A percentile compares a stretch with the other conserved stretches of the same genome.
Evolutionary conservation across 2,329 filamentous ascomycete genomes (phyloP).

Genomic region (Ascochyta rabiei): DNA sequence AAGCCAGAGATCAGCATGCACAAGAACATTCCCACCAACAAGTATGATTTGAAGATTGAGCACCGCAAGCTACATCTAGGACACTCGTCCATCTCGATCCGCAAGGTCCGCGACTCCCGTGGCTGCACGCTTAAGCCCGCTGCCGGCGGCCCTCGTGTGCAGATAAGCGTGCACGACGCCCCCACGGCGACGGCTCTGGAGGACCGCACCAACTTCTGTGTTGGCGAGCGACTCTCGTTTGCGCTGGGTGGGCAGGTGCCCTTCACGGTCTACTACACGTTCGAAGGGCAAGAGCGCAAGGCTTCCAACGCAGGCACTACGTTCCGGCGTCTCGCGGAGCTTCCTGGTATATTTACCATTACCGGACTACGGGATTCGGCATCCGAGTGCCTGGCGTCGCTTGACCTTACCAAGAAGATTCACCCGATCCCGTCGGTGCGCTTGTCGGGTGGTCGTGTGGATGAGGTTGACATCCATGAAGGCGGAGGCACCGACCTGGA

Average conservation of each 20-base stretch:
- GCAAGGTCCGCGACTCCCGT: slow-evolving; percentile 83
- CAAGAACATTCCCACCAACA: slow-evolving; percentile 75
- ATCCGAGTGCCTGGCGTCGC: slow-evolving; percentile 81
- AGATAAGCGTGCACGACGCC: slow-evolving; percentile 91
- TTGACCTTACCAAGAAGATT: slow-evolving; percentile 80
- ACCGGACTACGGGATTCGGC: slow-evolving; percentile 86
- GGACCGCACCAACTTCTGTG: slow-evolving; percentile 85
- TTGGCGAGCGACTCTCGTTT: slow-evolving; percentile 92
- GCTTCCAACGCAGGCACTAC: slow-evolving; percentile 79
- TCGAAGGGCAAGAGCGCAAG: slow-evolving; percentile 77
- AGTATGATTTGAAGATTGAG: slow-evolving; percentile 82
- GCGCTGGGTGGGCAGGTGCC: slow-evolving; percentile 88
- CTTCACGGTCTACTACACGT: slow-evolving; percentile 91
- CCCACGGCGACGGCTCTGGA: slow-evolving; percentile 90
- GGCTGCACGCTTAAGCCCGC: slow-evolving; percentile 80
- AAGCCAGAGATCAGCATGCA: slow-evolving; percentile 82
- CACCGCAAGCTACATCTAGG: slow-evolving; percentile 84
- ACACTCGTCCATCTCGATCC: slow-evolving; percentile 86
- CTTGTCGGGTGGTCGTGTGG: slow-evolving; percentile 81
- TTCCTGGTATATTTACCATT: slow-evolving; percentile 85
- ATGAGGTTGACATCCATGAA: slow-evolving; percentile 92
- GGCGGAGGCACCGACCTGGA: slow-evolving; percentile 91
- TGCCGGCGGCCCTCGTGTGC: slow-evolving; percentile 74
- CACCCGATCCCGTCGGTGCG: slow-evolving; percentile 91
- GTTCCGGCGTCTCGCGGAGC: slow-evolving; percentile 92